Base-by-base conservation (phyloP, 805 yeast genomes). In the Tetrapisispora arboricola region DNA sequence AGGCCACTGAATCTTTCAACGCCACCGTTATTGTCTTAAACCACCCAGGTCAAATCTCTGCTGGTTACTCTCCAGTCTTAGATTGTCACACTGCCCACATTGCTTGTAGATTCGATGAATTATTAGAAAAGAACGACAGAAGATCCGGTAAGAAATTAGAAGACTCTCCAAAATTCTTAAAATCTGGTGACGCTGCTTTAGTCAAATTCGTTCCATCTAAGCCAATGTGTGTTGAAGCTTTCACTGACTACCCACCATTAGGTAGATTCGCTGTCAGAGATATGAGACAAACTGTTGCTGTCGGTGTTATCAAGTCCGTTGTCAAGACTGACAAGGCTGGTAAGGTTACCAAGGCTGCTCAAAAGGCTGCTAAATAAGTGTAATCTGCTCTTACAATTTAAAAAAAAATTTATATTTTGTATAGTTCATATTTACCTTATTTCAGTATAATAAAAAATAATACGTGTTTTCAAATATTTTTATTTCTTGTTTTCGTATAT, bases 241-340 rank as follows among this genome's bases (percentile, higher is more conserved):
- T 79, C 80, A 72, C 79, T 65, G 92, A 86, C 66, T 87, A 90
- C 80, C 95, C 90, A 68, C 95, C 94, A 73, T 72, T 90, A 70
- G 92, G 95, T 73, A 87, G 97, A 81, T 76, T 90, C 73, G 90
- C 90, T 69, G 96, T 87, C 79, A 88, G 96, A 84, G 96, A 87
- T 76, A 87, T 87, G 96, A 84, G 96, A 84, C 96, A 87, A 76
- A 88, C 96, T 63, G 96, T 88, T 64, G 96, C 96, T 69, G 96
- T 88, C 68, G 96, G 96, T 84, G 95, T 88, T 67, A 84, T 88
- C 84, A 90, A 90, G 82, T 71, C 86, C 53, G 95, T 86, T 61
- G 94, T 76, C 65, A 86, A 86, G 83, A 65, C 84, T 57, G 81
- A 78, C 72, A 73, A 71, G 65, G 84, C 86, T 64, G 88, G 86